Percentiles rank a stretch among this genome's conserved stretches.
These are phyloP conservation scores for Candida nitratophila DNA, from an alignment of 805 yeast genomes.

Conservation along the genomic window DNA sequence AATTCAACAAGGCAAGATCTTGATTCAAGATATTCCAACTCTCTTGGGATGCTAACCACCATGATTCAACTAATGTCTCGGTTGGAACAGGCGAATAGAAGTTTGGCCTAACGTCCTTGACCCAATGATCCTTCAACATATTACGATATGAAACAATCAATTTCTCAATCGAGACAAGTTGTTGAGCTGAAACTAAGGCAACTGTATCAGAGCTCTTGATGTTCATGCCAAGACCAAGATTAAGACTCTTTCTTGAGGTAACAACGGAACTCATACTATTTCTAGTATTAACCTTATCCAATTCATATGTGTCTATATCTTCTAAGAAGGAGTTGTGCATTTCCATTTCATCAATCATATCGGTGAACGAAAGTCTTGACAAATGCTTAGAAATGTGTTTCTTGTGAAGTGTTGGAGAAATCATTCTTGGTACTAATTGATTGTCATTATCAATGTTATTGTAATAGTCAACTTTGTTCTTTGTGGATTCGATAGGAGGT, in stretches of 20 bases:
- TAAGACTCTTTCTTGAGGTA: slow-evolving; percentile 15
- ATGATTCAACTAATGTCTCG: slow-evolving; percentile 31
- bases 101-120: slow-evolving; percentile 2
- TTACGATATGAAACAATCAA: slow-evolving; percentile 47
- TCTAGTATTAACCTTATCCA: slow-evolving; percentile 16
- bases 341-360: slow-evolving; percentile 19
- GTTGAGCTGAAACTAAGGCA: slow-evolving; percentile 27
- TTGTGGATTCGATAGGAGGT: slow-evolving; percentile 40
- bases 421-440: slow-evolving; percentile 50
- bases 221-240: slow-evolving; percentile 21
- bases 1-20: slow-evolving; percentile 45
- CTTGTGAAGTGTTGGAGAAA: slow-evolving; percentile 28
- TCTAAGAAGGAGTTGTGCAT: slow-evolving; percentile 25
- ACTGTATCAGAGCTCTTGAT: slow-evolving; percentile 18
- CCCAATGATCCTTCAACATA: slow-evolving; percentile 45
- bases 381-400: slow-evolving; percentile 22
- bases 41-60: slow-evolving; percentile 46
- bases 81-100: slow-evolving; percentile 27
- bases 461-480: slow-evolving; percentile 25
- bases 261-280: slow-evolving; percentile 3
- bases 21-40: slow-evolving; percentile 52
- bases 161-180: slow-evolving; percentile 38
- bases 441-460: slow-evolving; percentile 26
- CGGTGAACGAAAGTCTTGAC: slow-evolving; percentile 14
- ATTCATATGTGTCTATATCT: slow-evolving; percentile 25